A percentile compares a stretch with the other conserved stretches of the same genome.
These are phyloP conservation scores for Grosmannia penicillata DNA, from an alignment of 2,329 filamentous ascomycete genomes.

Conservation along the genomic window DNA sequence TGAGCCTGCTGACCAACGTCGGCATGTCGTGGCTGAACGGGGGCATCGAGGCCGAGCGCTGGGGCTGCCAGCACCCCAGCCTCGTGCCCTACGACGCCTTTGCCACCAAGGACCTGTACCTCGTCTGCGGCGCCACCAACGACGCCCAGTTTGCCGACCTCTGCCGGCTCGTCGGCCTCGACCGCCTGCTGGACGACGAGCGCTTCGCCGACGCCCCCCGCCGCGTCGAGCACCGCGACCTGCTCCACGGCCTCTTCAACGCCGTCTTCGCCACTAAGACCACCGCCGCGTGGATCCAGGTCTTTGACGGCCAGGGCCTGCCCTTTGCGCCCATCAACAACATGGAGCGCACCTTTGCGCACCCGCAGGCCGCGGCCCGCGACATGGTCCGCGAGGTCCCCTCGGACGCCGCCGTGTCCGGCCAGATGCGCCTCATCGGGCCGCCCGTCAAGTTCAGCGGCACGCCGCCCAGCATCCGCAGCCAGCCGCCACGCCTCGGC, in stretches of 20 bases:
- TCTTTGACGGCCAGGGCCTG: constrained; percentile 1
- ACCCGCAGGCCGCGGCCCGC: constrained; percentile 3
- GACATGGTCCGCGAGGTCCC: constrained; percentile 2
- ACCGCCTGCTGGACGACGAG: background rate
- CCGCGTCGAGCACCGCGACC: constrained; percentile 3
- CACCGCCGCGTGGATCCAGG: constrained; percentile 1
- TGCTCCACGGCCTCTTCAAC: background rate
- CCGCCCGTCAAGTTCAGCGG: constrained; percentile 7
- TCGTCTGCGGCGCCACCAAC: constrained; percentile 5
- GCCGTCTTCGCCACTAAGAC: background rate
- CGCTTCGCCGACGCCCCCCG: background rate
- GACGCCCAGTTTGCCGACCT: constrained; percentile 2
- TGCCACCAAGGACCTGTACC: constrained; percentile 1
- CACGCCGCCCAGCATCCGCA: constrained; percentile 1
- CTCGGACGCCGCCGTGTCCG: background rate
- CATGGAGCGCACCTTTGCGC: constrained; percentile 3
- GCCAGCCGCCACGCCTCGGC: background rate
- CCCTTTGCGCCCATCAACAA: constrained; percentile 4
- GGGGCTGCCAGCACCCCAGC: constrained; percentile 5
- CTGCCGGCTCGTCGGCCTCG: constrained; percentile 2
- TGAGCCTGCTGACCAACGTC: constrained; percentile 7
- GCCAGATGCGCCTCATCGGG: constrained; percentile 1
- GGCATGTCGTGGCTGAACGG: constrained; percentile 6
- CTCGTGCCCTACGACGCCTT: constrained; percentile 6
- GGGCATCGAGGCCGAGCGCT: constrained; percentile 5